Base-by-base conservation (phyloP, 2,329 filamentous ascomycete genomes). In the Trichoderma sp. region DNA sequence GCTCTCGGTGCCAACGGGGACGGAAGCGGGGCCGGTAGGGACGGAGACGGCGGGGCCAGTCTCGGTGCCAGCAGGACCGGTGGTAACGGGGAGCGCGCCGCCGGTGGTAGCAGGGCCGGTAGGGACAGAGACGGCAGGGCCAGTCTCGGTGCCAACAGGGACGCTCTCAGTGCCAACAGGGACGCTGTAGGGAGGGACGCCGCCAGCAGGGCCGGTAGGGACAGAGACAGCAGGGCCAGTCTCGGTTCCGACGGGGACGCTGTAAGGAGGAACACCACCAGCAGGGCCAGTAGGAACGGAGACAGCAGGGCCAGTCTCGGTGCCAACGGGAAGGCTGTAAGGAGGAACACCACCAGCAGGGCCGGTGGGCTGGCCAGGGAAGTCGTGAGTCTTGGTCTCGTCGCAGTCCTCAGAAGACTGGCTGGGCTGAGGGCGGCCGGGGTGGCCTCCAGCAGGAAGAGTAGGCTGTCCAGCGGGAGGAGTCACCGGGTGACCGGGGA, bases 101-200 rank as follows among this genome's bases (percentile, higher is more conserved):
- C 52, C 28, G 10, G 49, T 24, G 49, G 65, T 56, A 13, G 64
- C 65, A 58, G 68, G 32, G 16, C 49, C 49, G 10, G 43, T 49
- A 5, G n/a, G 43, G 43, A n/a, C 14, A 18, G 32, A 34, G 32
- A 34, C 11, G 32, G 55, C n/a, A 24, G 55, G 52, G 8, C 14
- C 24, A 18, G 52, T 55, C 28, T 32, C 54, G 5, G 54, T 21
- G 6, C 28, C 34, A 18, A 54, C 64, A 56, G 66, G 32, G 34
- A 56, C 69, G 51, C 65, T 72, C 60, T 68, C 71, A 26, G 69
- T 70, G 55, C 67, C 71, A 58, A 66, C 71, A 30, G 69, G 58
- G 3, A 28, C 37, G 16, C 54, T 92, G 58, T 24, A 39, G 26
- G 65, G 43, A 3, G 11, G 59, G 32, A 28, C 67, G 10, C 37